Conservation (phyloP, 2,329 filamentous ascomycete genomes). For the Ustulina deusta region DNA sequence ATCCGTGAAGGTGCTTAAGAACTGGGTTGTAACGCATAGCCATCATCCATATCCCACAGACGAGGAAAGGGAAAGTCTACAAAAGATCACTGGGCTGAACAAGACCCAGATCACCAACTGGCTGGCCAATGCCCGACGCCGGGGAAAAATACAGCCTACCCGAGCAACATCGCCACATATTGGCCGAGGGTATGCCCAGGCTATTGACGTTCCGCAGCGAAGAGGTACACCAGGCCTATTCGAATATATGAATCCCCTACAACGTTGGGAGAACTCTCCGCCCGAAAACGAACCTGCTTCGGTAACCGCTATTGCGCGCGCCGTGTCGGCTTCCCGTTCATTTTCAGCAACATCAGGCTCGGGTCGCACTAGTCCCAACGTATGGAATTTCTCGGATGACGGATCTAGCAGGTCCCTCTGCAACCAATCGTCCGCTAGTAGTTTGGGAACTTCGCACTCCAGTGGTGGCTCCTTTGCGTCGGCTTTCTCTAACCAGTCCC, state of each 20-base stretch:
- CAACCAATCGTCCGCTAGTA: conserved; percentile 70
- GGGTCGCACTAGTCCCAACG: conserved; percentile 68
- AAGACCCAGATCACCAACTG: conserved; percentile 90
- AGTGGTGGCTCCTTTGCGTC: conserved; percentile 70
- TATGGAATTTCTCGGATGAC: conserved; percentile 70
- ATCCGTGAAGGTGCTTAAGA: conserved; percentile 82
- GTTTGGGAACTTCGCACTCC: conserved; percentile 71
- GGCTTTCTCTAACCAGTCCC: conserved; percentile 69
- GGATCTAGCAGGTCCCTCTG: conserved; percentile 69
- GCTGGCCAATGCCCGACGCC: conserved; percentile 88
- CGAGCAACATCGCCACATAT: conserved; percentile 77
- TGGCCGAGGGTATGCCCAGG: conserved; percentile 67
- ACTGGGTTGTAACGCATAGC: conserved; percentile 84
- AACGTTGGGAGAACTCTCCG: conserved; percentile 70
- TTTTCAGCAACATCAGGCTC: conserved; percentile 58
- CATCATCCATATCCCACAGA: conserved; percentile 90
- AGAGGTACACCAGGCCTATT: conserved; percentile 64
- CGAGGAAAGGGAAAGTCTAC: conserved; percentile 84
- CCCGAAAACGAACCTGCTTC: conserved; percentile 71
- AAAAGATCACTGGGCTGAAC: conserved; percentile 82
- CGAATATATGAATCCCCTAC: conserved; percentile 67
- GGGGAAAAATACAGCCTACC: conserved; percentile 79
- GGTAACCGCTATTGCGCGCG: conserved; percentile 68
- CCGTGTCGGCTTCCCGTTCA: conserved; percentile 66
- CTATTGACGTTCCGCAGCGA: conserved; percentile 79